Evolutionary conservation across 331 rosid genomes (phyloP).

Genomic region (Acacia concinna): DNA sequence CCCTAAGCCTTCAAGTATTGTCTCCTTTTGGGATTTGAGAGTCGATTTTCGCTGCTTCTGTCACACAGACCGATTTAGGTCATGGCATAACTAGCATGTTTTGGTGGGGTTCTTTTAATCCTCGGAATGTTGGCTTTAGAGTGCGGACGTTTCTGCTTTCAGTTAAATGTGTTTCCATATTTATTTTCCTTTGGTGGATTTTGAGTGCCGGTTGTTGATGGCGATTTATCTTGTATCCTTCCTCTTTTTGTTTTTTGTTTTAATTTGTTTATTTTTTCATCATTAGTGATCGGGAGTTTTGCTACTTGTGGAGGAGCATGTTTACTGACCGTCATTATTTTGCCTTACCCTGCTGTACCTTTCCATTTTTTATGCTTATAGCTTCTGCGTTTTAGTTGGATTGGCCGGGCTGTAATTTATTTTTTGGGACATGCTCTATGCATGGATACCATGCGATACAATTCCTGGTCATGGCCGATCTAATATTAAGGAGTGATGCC

Average conservation of each 20-base stretch:
- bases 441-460: not conserved
- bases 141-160: not conserved
- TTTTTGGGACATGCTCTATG: not conserved
- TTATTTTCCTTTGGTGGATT: not conserved
- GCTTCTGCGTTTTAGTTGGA: not conserved
- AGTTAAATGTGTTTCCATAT: not conserved
- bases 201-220: not conserved
- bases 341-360: not conserved
- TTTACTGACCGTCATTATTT: slow-evolving; percentile 15
- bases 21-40: not conserved
- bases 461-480: not conserved
- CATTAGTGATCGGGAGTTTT: not conserved
- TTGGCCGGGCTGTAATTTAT: not conserved
- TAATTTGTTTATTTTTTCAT: not conserved
- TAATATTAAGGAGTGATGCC: not conserved
- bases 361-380: not conserved
- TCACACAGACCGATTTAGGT: not conserved
- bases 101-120: not conserved
- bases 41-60: not conserved
- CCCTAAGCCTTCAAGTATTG: slow-evolving; percentile 32
- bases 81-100: not conserved
- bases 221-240: not conserved
- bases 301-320: not conserved
- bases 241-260: not conserved
- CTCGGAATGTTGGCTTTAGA: slow-evolving; percentile 2